phyloP scores from a whole-genome alignment of 805 yeast species.

The Lachancea kluyveri region DNA sequence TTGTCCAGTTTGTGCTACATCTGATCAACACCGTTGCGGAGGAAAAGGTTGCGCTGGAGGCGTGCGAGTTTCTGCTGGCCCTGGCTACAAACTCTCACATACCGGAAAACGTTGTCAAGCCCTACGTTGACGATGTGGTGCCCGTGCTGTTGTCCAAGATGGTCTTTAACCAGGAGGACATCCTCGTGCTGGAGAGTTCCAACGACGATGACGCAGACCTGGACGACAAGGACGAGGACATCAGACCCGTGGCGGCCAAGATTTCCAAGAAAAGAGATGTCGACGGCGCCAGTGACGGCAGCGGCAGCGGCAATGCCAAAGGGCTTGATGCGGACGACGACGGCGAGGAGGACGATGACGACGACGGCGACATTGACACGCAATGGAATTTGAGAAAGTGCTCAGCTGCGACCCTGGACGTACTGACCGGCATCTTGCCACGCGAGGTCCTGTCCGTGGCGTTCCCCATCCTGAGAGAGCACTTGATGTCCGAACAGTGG shows the following conservation, averaged over 20 bases:
- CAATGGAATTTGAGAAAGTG: conserved; percentile 93
- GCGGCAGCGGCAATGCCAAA: conserved; percentile 68
- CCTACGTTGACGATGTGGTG: conserved; percentile 56
- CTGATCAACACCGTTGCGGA: conserved; percentile 52
- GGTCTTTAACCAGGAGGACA: conserved; percentile 84
- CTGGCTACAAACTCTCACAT: conserved; percentile 57
- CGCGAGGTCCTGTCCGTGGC: conserved; percentile 57
- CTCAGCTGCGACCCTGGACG: conserved; percentile 88
- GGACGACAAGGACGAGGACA: conserved; percentile 83
- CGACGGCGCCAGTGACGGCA: conserved; percentile 57
- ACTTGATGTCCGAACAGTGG: conserved; percentile 71
- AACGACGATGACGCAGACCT: conserved; percentile 67
- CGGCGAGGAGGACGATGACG: conserved; percentile 69
- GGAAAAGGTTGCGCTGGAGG: conserved; percentile 80
- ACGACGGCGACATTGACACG: conserved; percentile 56
- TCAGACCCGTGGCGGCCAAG: conserved; percentile 74
- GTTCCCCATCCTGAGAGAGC: conserved; percentile 69
- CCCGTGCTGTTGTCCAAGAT: conserved; percentile 75
- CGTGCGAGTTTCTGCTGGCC: conserved; percentile 83
- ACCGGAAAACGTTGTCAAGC: conserved; percentile 47
- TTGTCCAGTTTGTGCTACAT: conserved; percentile 76
- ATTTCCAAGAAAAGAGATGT: conserved; percentile 42
- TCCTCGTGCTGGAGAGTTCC: conserved; percentile 51
- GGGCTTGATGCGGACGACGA: conserved; percentile 50
- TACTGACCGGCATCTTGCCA: conserved; percentile 64